phyloP scores from a whole-genome alignment of 768 basidiomycete genomes.

The Suillus hirtellus region DNA sequence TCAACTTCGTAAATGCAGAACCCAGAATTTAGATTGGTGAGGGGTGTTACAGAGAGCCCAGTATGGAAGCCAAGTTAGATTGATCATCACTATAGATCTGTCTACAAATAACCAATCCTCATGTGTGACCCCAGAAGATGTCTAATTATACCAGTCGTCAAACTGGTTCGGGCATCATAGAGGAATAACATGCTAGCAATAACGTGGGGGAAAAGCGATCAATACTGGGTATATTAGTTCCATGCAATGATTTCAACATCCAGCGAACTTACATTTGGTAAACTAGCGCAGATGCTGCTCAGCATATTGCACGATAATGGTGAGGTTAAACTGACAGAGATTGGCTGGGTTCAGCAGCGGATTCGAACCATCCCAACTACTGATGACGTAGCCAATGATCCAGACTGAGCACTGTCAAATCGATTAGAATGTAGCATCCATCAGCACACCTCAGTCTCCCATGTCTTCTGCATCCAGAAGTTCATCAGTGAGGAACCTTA shows the following conservation, averaged over 20 bases:
- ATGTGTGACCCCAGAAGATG: conserved; percentile 75
- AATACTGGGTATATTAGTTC: conserved; percentile 42
- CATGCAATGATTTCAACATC: not conserved
- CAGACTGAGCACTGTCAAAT: conserved; percentile 37
- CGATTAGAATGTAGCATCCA: not conserved
- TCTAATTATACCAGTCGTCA: conserved; percentile 36
- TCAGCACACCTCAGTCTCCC: conserved; percentile 60
- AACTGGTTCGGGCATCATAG: conserved; percentile 9
- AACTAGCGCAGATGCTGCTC: conserved; percentile 28
- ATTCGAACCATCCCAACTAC: conserved; percentile 74
- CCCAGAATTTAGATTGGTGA: conserved; percentile 74
- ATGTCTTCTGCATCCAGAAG: conserved; percentile 76
- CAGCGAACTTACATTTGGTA: conserved; percentile 46
- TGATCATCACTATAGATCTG: conserved; percentile 8
- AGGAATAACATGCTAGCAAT: conserved; percentile 59
- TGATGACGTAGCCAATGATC: conserved; percentile 58
- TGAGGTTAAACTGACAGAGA: conserved; percentile 50
- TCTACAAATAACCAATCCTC: conserved; percentile 67
- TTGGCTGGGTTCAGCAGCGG: conserved; percentile 64
- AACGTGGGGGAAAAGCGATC: conserved; percentile 81
- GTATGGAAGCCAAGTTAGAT: conserved; percentile 42
- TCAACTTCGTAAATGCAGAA: conserved; percentile 53
- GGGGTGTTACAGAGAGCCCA: conserved; percentile 68
- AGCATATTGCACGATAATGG: not conserved
- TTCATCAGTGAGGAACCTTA: conserved; percentile 76